Conservation (phyloP, 2,329 filamentous ascomycete species). For the Orbilia quercus region DNA sequence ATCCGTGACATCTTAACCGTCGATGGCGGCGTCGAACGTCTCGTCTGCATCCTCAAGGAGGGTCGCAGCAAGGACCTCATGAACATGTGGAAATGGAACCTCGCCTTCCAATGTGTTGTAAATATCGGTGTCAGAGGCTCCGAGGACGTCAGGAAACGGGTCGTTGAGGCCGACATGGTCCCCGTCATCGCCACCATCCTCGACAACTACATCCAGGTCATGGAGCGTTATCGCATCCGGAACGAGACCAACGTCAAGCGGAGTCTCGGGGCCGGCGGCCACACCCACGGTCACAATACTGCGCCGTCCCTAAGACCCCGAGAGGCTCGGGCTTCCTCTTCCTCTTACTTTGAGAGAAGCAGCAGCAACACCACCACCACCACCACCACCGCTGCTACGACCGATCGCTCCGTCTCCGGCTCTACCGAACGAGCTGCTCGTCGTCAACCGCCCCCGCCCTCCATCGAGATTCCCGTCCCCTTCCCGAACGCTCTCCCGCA, state of each 20-base stretch:
- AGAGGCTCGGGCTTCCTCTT: conserved; percentile 62
- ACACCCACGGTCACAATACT: conserved; percentile 62
- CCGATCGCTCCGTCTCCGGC: conserved; percentile 66
- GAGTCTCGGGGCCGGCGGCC: conserved; percentile 63
- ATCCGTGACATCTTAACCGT: conserved; percentile 98
- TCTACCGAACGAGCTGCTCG: conserved; percentile 72
- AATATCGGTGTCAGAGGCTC: conserved; percentile 98
- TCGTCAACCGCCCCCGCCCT: conserved; percentile 83
- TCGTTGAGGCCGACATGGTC: conserved; percentile 99
- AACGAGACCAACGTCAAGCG: conserved; percentile 81
- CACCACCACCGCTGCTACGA: too few relatives aligned
- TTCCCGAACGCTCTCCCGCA: conserved; percentile 66
- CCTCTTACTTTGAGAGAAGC: conserved; percentile 62
- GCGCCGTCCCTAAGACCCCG: conserved; percentile 62
- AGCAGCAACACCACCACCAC: too few relatives aligned
- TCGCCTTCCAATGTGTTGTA: conserved; percentile 98
- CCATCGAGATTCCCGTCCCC: conserved; percentile 78
- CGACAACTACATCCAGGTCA: conserved; percentile 96
- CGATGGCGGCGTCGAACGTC: conserved; percentile 95
- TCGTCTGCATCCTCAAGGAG: conserved; percentile 98
- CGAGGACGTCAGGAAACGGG: conserved; percentile 89
- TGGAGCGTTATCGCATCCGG: conserved; percentile 89
- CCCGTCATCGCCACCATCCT: conserved; percentile 98
- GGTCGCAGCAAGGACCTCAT: conserved; percentile 97
- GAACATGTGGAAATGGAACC: conserved; percentile 99